Evolutionary conservation across 2,329 filamentous ascomycete genomes (phyloP), one percentile per base, ranked within the genome.

Genomic region (Aspergillus sp.): DNA sequence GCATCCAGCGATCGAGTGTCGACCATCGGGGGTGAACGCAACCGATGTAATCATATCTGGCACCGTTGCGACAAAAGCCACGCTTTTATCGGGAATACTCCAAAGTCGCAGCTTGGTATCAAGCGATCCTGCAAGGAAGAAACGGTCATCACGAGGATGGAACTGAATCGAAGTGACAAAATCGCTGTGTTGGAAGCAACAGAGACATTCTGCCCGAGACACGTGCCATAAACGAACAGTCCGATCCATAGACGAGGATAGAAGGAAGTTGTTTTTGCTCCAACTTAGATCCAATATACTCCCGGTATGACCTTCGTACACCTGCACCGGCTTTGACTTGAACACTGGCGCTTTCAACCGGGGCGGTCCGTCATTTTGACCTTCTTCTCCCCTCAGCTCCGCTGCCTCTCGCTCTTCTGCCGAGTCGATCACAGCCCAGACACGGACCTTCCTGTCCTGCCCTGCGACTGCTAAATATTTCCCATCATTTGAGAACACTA

Each of bases 211-310:
- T 4, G 77, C 68, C 41, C 91, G 78, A 60, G 81, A 91, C 49
- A 93, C 77, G 66, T 98, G 93, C 91, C 93, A 98, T 38, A 98
- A 68, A 10, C 89, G 81, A 9, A 98, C 93, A 0, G 90, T 95
- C 72, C 96, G 96, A 64, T 98, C 93, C 90, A 97, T 96, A 0
- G 90, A 95, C 0, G 90, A 94, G 4, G 91, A 96, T 11, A 98
- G 75, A 27, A 98, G 68, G 56, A 98, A 98, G 64, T 95, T 95
- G 68, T 98, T 98, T 75, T 97, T 98, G 72, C 91, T 97, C 93
- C 93, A 98, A 64, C 88, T 95, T 47, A 98, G 66, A 61, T 95
- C 91, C 51, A 98, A 71, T 5, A 98, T 82, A 54, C 94, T 90
- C 11, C 86, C 84, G 0, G 81, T 85, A 61, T 98, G 93, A 5